These are phyloP conservation scores for Penicillium angulare DNA, from an alignment of 495 filamentous ascomycete genomes.

Conservation along the genomic window DNA sequence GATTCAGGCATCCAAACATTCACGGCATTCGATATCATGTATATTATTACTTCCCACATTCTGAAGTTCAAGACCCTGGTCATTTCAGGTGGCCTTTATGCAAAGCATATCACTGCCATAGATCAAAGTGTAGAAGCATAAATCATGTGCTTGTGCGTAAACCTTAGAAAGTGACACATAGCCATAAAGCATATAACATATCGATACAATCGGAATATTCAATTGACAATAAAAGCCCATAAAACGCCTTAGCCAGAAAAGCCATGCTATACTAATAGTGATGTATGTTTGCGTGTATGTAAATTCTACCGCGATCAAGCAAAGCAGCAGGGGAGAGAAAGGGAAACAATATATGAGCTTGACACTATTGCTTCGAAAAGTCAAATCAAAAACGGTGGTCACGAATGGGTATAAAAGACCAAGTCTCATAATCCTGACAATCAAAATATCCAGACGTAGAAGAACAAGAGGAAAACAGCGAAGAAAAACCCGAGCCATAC, in stretches of 20 bases:
- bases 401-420: neutral
- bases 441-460: conserved; percentile 82
- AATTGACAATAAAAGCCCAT: neutral
- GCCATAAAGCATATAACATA: neutral
- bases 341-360: no score
- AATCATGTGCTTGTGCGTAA: no score
- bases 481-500: conserved; percentile 88
- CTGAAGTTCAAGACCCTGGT: neutral
- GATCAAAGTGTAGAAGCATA: no score
- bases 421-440: neutral
- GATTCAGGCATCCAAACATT: no score
- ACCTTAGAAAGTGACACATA: no score
- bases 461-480: conserved; percentile 75
- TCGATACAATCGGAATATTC: neutral
- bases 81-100: no score
- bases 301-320: no score
- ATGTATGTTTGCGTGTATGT: neutral
- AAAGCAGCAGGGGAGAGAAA: no score
- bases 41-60: neutral
- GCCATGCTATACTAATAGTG: conserved; percentile 3
- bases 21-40: neutral
- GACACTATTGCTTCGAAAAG: no score
- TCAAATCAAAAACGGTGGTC: no score
- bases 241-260: conserved; percentile 10
- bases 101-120: no score